Conservation (phyloP, 202 grass and related monocot genomes). For the Elaeis oleifera region DNA sequence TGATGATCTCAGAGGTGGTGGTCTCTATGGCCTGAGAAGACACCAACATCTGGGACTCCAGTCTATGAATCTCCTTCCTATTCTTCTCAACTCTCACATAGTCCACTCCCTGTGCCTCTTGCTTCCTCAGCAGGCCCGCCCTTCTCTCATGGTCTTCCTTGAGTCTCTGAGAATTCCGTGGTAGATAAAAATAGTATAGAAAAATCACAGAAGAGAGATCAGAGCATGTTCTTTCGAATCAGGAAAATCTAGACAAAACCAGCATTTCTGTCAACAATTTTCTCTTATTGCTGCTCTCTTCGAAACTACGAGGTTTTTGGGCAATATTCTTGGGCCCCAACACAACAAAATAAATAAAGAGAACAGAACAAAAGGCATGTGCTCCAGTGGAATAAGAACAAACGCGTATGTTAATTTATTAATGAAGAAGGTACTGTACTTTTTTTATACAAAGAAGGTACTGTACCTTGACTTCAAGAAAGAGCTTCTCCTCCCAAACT, state of each 20-base stretch:
- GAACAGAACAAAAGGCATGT: constrained; percentile 1
- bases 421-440: not conserved
- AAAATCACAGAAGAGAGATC: not conserved
- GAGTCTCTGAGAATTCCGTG: constrained; percentile 63
- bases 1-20: constrained; percentile 10
- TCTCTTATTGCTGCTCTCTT: not conserved
- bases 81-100: constrained; percentile 42
- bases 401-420: not conserved
- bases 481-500: constrained; percentile 84
- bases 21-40: constrained; percentile 29
- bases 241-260: not conserved
- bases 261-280: not conserved
- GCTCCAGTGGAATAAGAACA: not conserved
- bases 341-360: constrained; percentile 7
- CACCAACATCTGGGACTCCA: constrained; percentile 31
- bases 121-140: constrained; percentile 22
- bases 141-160: constrained; percentile 62
- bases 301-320: not conserved
- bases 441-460: not conserved
- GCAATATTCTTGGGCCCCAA: not conserved
- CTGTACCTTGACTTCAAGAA: constrained; percentile 71
- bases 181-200: not conserved
- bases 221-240: not conserved
- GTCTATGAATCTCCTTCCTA: constrained; percentile 42
- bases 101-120: constrained; percentile 40